Base-by-base conservation (phyloP, 2,329 filamentous ascomycete species). In the Aureobasidium namibiae region DNA sequence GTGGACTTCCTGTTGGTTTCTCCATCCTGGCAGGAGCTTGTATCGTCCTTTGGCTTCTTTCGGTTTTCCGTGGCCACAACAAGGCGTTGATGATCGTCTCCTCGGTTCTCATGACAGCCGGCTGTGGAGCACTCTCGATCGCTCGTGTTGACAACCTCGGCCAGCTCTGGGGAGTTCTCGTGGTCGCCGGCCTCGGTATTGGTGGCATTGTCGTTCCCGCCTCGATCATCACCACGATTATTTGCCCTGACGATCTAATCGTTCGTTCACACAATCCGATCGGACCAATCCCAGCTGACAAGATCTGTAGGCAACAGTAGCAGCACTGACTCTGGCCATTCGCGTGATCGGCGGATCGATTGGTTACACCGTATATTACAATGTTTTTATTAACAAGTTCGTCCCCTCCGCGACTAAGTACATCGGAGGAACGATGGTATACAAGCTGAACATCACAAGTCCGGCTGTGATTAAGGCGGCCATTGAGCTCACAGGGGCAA, bases 141-240 rank as follows among this genome's bases (percentile, higher is more conserved):
- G 69, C 66, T n/a, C 63, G 57, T 2, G 58, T 64, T 1, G 66
- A 70, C 59, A 71, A 71, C 49, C 61, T 71, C 54, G 64, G 75
- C 61, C 71, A 74, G 18, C 71, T 85, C 16, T 86, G 81, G 73
- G 79, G 76, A 14, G 71, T 87, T 26, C 74, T 88, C n/a, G 73
- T 82, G 14, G 67, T 88, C 4, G 83, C 84, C 1, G 81, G 82
- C 4, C 69, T 88, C 2, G 86, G 86, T 7, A 82, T 88, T 4
- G 86, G 85, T 7, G 85, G 83, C 1, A 85, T 88, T 53, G 81
- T 88, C 16, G 82, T 89, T 5, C 86, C 85, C 0, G 81, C 82
- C 1, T 84, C 82, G 1, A 85, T 88, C 64, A 85, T 88, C 60
- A 82, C 60, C n/a, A n/a, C n/a, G n/a, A n/a, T n/a, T n/a, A n/a